Percentiles rank a stretch among this genome's conserved stretches.
Evolutionary conservation across 1,284 basidiomycete genomes (phyloP).

Genomic region (Fistulina hepatica): DNA sequence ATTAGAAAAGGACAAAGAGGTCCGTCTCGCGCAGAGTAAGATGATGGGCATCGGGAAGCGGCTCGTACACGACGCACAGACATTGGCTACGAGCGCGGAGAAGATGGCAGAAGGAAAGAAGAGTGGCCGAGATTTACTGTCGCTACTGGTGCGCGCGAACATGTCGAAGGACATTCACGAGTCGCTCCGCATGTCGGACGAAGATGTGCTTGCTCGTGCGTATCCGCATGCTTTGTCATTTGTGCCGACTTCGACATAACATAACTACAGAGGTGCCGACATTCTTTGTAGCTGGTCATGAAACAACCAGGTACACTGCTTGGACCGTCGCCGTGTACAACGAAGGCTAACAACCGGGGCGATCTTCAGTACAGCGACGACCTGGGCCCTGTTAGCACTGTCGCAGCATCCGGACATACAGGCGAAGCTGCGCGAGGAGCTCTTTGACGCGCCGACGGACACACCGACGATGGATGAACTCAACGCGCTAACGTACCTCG

Average conservation of each 20-base stretch:
- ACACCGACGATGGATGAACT: constrained; percentile 51
- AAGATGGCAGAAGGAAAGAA: constrained; percentile 20
- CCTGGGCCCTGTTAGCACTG: constrained; percentile 59
- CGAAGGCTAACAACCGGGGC: not conserved
- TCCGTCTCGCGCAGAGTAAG: constrained; percentile 6
- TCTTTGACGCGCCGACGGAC: constrained; percentile 37
- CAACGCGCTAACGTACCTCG: constrained; percentile 47
- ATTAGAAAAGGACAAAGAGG: not conserved
- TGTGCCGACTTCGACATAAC: not conserved
- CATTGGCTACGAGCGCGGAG: constrained; percentile 17
- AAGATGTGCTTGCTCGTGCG: constrained; percentile 66
- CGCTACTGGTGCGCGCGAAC: constrained; percentile 51
- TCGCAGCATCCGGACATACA: constrained; percentile 46
- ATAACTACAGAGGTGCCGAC: constrained; percentile 40
- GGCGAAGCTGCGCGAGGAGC: constrained; percentile 57
- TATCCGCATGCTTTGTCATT: constrained; percentile 14
- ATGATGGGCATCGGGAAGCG: constrained; percentile 31
- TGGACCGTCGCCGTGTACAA: not conserved
- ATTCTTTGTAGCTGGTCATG: constrained; percentile 63
- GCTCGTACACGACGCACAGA: constrained; percentile 34
- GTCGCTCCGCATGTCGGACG: constrained; percentile 53
- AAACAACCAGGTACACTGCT: constrained; percentile 50
- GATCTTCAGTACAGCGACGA: constrained; percentile 32
- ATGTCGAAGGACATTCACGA: constrained; percentile 46
- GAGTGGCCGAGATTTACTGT: constrained; percentile 37